phyloP scores from a whole-genome alignment of 2,329 filamentous ascomycete genomes.

The Nakataea oryzae region DNA sequence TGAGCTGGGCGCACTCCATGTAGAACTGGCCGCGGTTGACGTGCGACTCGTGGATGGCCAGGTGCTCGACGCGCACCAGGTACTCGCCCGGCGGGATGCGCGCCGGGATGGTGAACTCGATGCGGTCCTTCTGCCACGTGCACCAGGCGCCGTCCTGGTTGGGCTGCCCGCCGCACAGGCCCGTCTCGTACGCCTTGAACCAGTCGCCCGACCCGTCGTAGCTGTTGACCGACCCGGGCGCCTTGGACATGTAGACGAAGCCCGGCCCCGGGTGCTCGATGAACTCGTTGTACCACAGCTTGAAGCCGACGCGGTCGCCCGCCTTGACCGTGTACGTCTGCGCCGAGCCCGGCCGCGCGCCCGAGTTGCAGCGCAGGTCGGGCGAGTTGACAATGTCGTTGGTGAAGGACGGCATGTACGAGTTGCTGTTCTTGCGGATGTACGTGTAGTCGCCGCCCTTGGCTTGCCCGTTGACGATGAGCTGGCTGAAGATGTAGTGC shows the following conservation, averaged over 20 bases:
- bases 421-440: constrained; percentile 32
- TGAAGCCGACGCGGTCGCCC: constrained; percentile 37
- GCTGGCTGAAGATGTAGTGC: constrained; percentile 25
- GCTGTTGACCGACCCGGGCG: constrained; percentile 17
- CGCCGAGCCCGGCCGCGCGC: constrained; percentile 23
- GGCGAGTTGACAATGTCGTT: constrained; percentile 21
- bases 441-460: constrained; percentile 32
- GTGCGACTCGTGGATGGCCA: constrained; percentile 30
- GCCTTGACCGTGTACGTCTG: constrained; percentile 33
- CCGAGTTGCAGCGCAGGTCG: constrained; percentile 32
- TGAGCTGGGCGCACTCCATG: constrained; percentile 32
- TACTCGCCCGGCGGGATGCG: constrained; percentile 29
- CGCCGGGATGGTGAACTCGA: constrained; percentile 24
- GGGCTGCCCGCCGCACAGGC: constrained; percentile 13
- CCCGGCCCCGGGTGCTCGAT: constrained; percentile 34
- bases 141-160: constrained; percentile 14
- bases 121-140: constrained; percentile 14
- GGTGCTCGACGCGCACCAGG: constrained; percentile 32
- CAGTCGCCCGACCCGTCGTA: constrained; percentile 18
- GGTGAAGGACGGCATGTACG: constrained; percentile 24
- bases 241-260: constrained; percentile 31
- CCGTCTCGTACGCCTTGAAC: constrained; percentile 19
- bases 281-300: constrained; percentile 37
- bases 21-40: constrained; percentile 25
- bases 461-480: constrained; percentile 30